Evolutionary conservation across 352 stramenopile genomes (phyloP).

Genomic region (Globisporangium splendens): DNA sequence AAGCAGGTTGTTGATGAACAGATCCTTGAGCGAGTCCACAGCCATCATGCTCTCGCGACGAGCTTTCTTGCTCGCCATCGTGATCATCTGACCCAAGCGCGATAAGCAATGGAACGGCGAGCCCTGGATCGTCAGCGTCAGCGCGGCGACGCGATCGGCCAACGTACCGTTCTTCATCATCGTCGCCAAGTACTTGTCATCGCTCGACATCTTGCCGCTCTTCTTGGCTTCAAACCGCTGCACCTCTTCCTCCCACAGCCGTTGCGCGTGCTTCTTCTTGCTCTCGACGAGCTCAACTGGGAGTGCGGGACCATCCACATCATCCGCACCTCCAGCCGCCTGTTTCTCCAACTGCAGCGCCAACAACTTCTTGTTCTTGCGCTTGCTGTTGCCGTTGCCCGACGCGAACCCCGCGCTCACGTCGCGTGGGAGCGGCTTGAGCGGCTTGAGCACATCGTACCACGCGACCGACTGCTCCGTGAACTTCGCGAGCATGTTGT

Average conservation of each 20-base stretch:
- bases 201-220: constrained; percentile 70
- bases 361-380: constrained; percentile 17
- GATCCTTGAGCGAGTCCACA: constrained; percentile 90
- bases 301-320: constrained; percentile 20
- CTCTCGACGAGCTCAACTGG: constrained; percentile 15
- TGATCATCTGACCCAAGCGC: constrained; percentile 77
- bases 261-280: constrained; percentile 58
- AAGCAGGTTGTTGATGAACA: constrained; percentile 92
- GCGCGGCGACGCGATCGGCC: constrained; percentile 87
- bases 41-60: constrained; percentile 87
- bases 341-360: constrained; percentile 3
- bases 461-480: constrained; percentile 29
- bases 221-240: constrained; percentile 57
- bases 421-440: constrained; percentile 10
- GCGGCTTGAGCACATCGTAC: constrained; percentile 24
- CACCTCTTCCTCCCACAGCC: constrained; percentile 57
- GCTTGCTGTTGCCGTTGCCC: constrained; percentile 10
- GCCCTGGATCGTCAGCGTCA: constrained; percentile 86
- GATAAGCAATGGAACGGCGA: constrained; percentile 79
- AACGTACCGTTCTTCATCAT: constrained; percentile 90
- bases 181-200: constrained; percentile 82
- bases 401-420: neutral
- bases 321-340: neutral
- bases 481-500: constrained; percentile 28
- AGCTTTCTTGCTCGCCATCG: constrained; percentile 89